Evolutionary conservation across 352 stramenopile genomes (phyloP), one percentile per base, ranked within the genome.

Genomic region (Pythium scleroteichum): DNA sequence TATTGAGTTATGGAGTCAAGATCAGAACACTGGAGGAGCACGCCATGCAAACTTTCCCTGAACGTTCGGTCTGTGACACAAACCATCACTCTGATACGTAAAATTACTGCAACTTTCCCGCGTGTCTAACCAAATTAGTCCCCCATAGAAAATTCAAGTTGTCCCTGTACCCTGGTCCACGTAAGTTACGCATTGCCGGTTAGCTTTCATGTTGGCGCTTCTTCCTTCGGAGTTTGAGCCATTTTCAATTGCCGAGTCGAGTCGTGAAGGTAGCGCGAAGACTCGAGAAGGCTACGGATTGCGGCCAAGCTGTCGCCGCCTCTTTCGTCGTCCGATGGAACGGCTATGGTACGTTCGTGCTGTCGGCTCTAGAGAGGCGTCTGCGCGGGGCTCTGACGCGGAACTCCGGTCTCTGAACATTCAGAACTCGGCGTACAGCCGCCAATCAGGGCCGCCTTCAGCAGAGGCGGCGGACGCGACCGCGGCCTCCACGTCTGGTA

Each of bases 31-130:
- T n/a, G 38, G 38, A 57, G 35, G 46, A 57, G 56, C 38, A 9
- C 8, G 53, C 63, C 63, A 66, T 50, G 44, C 56, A 66, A 65
- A 71, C 53, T 66, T 71, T 71, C 64, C 40, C 10, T 71, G 64
- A 71, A 71, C 52, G 58, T 71, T 71, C 64, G 19, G 57, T 71
- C 57, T 71, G 64, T 67, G 57, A 71, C 57, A 67, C 41, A 23
- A 45, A 59, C 46, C 16, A 51, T 35, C 51, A 62, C 22, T 63
- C 51, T 46, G 2, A 3, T 1, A 19, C 8, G 20, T 20, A 40
- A 64, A 47, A 52, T 60, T 50, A 51, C 33, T 17, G n/a, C 48
- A 55, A 60, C 32, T 32, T 52, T 53, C 32, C 60, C 20, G 9
- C 19, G 14, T 29, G 39, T 57, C 51, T 19, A 16, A 6, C 19